Evolutionary conservation across 306 rosid genomes (phyloP).

Genomic region (Lathyrus oleraceus): DNA sequence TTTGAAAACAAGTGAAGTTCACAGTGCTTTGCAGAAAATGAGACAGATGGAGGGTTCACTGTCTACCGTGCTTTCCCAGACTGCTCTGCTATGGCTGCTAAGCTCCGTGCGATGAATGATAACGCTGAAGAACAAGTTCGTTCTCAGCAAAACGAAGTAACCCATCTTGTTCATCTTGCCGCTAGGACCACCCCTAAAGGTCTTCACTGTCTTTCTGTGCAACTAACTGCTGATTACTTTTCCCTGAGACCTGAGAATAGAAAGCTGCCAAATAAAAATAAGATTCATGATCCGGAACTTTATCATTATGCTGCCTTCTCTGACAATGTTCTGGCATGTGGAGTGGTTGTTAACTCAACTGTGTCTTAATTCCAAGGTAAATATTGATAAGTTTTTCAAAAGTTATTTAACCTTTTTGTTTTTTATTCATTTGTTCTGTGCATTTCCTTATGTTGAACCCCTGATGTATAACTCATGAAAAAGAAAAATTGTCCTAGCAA

Average conservation of each 20-base stretch:
- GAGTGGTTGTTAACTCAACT: slow-evolving; percentile 93
- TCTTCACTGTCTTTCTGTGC: slow-evolving; percentile 94
- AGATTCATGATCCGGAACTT: slow-evolving; percentile 60
- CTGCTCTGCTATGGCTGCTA: slow-evolving; percentile 71
- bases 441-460: slow-evolving; percentile 20
- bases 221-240: slow-evolving; percentile 76
- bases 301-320: slow-evolving; percentile 94
- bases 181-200: slow-evolving; percentile 85
- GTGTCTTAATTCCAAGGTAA: slow-evolving; percentile 76
- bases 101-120: slow-evolving; percentile 82
- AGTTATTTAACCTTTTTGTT: background rate
- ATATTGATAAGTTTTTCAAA: background rate
- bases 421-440: background rate
- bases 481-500: slow-evolving; percentile 3
- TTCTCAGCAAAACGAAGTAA: slow-evolving; percentile 55
- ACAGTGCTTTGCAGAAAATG: slow-evolving; percentile 94
- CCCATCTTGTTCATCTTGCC: slow-evolving; percentile 73
- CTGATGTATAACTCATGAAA: slow-evolving; percentile 14
- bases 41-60: slow-evolving; percentile 78
- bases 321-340: slow-evolving; percentile 90
- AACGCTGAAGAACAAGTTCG: slow-evolving; percentile 73
- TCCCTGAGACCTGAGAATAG: slow-evolving; percentile 64
- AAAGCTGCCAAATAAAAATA: slow-evolving; percentile 58
- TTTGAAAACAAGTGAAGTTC: slow-evolving; percentile 60
- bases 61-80: slow-evolving; percentile 66